phyloP scores from a whole-genome alignment of 768 basidiomycete species.

The Rhodotorula kratochvilovae region DNA sequence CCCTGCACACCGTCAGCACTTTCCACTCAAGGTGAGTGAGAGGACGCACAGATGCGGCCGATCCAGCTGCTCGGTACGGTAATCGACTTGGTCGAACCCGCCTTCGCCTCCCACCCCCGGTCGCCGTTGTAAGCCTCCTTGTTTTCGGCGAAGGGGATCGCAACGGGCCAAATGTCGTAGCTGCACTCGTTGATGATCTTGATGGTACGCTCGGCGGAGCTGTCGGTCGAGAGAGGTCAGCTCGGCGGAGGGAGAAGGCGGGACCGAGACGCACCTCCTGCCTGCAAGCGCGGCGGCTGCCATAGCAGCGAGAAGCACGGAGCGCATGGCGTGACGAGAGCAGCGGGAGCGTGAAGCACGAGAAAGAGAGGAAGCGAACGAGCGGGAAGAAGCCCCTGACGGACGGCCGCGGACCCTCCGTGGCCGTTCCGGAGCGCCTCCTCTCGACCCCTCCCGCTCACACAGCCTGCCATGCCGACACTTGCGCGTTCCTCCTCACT shows the following conservation, averaged over 20 bases:
- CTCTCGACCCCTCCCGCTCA: not conserved
- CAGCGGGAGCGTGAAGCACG: not conserved
- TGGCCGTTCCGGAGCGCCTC: not conserved
- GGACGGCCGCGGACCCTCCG: not conserved
- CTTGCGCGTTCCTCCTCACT: not conserved
- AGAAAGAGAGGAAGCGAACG: not conserved
- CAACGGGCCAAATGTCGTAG: conserved; percentile 10
- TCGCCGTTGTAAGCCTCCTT: conserved; percentile 1
- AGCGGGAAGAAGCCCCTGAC: not conserved
- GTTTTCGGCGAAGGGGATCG: not conserved
- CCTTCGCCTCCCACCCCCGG: not conserved
- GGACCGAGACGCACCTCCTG: not conserved
- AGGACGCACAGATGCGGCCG: conserved; percentile 15
- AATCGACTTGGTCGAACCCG: not conserved
- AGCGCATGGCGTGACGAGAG: not conserved
- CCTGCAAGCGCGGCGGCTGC: not conserved
- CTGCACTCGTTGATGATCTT: conserved; percentile 10
- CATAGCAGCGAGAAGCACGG: not conserved
- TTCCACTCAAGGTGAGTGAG: no score
- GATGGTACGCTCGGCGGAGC: conserved; percentile 11
- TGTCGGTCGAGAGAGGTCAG: not conserved
- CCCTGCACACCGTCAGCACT: not conserved
- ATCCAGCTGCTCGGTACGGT: not conserved
- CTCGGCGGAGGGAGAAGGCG: not conserved
- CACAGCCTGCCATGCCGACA: no score